Conservation (phyloP, 306 rosid genomes). For the Cucurbita moschata region DNA sequence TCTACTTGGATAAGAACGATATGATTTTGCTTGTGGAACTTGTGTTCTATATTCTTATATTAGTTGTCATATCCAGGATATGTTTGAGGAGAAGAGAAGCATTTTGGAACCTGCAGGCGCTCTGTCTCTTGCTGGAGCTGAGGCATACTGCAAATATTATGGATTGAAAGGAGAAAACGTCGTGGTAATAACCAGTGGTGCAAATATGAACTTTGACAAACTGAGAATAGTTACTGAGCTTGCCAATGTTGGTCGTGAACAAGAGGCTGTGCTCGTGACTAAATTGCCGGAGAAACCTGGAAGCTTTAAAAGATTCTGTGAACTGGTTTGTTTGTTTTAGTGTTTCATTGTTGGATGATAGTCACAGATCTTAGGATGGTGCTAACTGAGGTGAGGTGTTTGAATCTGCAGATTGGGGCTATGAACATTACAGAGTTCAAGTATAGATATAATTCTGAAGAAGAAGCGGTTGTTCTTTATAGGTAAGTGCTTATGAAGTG, state of each 20-base stretch:
- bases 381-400: not conserved
- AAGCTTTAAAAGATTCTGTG: slow-evolving; percentile 67
- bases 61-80: slow-evolving; percentile 49
- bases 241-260: slow-evolving; percentile 87
- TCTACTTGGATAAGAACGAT: slow-evolving; percentile 2
- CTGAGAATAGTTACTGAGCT: slow-evolving; percentile 80
- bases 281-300: slow-evolving; percentile 70
- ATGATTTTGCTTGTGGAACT: not conserved
- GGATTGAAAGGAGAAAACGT: slow-evolving; percentile 71
- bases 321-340: slow-evolving; percentile 41
- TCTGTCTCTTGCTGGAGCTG: slow-evolving; percentile 95
- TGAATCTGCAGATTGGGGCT: slow-evolving; percentile 52
- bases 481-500: slow-evolving; percentile 29
- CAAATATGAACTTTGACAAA: slow-evolving; percentile 96
- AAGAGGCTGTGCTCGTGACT: slow-evolving; percentile 82
- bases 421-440: slow-evolving; percentile 83
- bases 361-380: not conserved
- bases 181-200: slow-evolving; percentile 85
- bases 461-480: slow-evolving; percentile 66
- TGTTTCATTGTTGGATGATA: not conserved
- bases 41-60: not conserved
- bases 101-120: slow-evolving; percentile 98
- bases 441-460: slow-evolving; percentile 48
- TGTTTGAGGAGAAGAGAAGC: slow-evolving; percentile 95
- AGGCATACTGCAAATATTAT: slow-evolving; percentile 91